These are phyloP conservation scores for Dimocarpus longan DNA, from an alignment of 345 rosid species.

Conservation along the genomic window DNA sequence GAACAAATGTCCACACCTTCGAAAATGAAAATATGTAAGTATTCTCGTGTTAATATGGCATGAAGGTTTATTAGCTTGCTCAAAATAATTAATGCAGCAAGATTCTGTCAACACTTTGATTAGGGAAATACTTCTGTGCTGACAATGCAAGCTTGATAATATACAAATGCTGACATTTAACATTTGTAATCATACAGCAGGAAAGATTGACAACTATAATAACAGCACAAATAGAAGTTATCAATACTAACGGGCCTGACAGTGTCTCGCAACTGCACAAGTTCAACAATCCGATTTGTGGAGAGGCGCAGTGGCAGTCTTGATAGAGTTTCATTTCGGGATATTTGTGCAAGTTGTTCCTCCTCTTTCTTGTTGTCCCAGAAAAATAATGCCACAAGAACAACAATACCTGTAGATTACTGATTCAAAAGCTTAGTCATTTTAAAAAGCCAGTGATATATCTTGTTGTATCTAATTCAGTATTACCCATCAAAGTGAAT, in stretches of 20 bases:
- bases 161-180: background rate
- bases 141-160: slow-evolving; percentile 7
- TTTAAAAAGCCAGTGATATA: slow-evolving; percentile 32
- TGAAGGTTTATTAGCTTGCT: background rate
- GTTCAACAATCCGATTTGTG: slow-evolving; percentile 89
- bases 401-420: slow-evolving; percentile 80
- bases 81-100: background rate
- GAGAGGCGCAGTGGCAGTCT: slow-evolving; percentile 92
- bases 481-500: background rate
- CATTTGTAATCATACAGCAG: slow-evolving; percentile 15
- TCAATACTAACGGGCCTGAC: slow-evolving; percentile 78
- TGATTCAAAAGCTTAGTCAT: slow-evolving; percentile 68
- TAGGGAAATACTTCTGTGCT: background rate
- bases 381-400: slow-evolving; percentile 66
- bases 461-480: background rate
- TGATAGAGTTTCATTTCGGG: slow-evolving; percentile 86
- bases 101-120: background rate
- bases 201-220: background rate
- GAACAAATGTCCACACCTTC: background rate
- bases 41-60: slow-evolving; percentile 8
- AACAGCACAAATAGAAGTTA: slow-evolving; percentile 7
- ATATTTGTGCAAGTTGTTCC: slow-evolving; percentile 89
- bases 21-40: background rate
- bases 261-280: slow-evolving; percentile 91
- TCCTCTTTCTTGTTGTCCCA: slow-evolving; percentile 99